A percentile compares a stretch with the other conserved stretches of the same genome.
Conservation (phyloP, 164 flowering plant species). For the Annona cherimola region DNA sequence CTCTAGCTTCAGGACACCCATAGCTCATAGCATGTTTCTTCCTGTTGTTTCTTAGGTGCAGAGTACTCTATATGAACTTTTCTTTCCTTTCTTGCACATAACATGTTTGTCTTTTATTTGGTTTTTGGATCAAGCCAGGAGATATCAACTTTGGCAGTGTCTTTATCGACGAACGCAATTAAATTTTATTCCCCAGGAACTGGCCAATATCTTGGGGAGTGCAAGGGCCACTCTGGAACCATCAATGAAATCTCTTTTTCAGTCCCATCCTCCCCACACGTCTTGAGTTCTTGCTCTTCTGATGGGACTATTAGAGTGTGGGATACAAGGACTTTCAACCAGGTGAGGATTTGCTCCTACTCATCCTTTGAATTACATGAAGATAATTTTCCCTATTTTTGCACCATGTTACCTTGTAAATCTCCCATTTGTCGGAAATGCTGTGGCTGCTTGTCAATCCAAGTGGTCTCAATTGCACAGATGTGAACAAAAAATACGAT, state of each 20-base stretch:
- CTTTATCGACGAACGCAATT: conserved; percentile 69
- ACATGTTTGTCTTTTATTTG: conserved; percentile 4
- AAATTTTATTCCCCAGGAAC: conserved; percentile 80
- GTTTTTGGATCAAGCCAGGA: conserved; percentile 41
- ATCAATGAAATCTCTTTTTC: conserved; percentile 66
- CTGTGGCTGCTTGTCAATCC: too few relatives aligned
- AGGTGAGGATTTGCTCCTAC: conserved; percentile 35
- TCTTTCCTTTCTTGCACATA: background rate
- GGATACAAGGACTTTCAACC: conserved; percentile 69
- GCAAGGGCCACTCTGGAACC: conserved; percentile 61
- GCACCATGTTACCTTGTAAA: background rate
- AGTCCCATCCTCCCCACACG: conserved; percentile 37
- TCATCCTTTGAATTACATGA: background rate
- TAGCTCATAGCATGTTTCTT: too few relatives aligned
- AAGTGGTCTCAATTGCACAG: too few relatives aligned
- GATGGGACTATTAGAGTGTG: conserved; percentile 83
- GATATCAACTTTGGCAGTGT: conserved; percentile 73
- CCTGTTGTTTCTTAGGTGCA: background rate
- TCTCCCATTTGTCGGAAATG: too few relatives aligned
- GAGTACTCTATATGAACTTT: background rate
- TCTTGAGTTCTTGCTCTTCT: conserved; percentile 73
- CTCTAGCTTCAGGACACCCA: too few relatives aligned
- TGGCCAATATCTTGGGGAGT: conserved; percentile 83
- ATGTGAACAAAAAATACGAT: too few relatives aligned
- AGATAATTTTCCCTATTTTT: background rate